phyloP scores from a whole-genome alignment of 169 alveolate genomes.

The Eimeria sp. region DNA sequence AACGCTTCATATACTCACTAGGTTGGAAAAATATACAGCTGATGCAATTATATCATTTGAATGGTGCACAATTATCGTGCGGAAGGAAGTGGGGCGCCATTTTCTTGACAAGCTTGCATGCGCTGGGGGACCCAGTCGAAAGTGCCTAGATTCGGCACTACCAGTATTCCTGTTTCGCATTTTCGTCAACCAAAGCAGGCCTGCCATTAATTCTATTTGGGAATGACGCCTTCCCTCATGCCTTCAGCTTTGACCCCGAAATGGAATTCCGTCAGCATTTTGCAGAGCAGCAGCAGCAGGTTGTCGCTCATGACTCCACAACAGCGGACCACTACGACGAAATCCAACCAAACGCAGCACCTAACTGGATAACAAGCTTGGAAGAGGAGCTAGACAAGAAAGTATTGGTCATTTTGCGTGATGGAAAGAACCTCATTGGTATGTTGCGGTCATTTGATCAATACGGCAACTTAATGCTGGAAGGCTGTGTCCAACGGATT shows the following conservation, averaged over 20 bases:
- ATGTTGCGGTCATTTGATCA: constrained; percentile 83
- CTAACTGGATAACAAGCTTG: constrained; percentile 83
- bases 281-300: constrained; percentile 67
- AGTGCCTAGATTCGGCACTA: constrained; percentile 53
- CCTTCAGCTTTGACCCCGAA: constrained; percentile 66
- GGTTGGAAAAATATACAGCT: not conserved
- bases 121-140: constrained; percentile 59
- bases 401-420: constrained; percentile 83
- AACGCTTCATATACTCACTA: constrained; percentile 9
- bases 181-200: not conserved
- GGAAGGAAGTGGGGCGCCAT: constrained; percentile 76
- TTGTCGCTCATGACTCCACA: constrained; percentile 59
- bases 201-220: not conserved
- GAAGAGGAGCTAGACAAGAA: constrained; percentile 84
- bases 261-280: constrained; percentile 67
- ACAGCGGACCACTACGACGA: constrained; percentile 70
- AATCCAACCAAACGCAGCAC: constrained; percentile 65
- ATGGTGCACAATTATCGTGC: constrained; percentile 54
- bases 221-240: constrained; percentile 47
- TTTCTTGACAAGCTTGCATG: constrained; percentile 58
- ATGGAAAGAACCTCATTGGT: constrained; percentile 84
- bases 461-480: constrained; percentile 84
- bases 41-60: constrained; percentile 27
- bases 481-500: constrained; percentile 76
- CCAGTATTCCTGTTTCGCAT: not conserved